Evolutionary conservation across 2,329 filamentous ascomycete genomes (phyloP), one percentile per base, ranked within the genome.

Genomic region (Esteya vermicola): DNA sequence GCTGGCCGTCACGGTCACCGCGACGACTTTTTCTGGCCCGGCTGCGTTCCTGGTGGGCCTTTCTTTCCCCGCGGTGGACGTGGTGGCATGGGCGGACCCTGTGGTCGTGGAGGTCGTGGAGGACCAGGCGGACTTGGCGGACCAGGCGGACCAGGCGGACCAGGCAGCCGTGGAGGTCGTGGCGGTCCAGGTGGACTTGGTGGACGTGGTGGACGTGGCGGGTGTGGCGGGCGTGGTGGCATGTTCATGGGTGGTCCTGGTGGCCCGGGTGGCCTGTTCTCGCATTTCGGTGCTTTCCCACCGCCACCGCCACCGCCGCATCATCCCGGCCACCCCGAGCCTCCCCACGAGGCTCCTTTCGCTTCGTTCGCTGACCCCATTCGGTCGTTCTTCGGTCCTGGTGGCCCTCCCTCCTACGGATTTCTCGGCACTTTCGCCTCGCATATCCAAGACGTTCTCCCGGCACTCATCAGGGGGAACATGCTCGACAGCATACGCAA

Each of bases 151-250:
- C 35, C 18, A n/a, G 46, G 13, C 37, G 41, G 27, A 35, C 39
- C 9, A 39, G 45, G 16, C 43, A 38, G 40, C 26, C 34, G 19
- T 16, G 25, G 27, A 12, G 38, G 51, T 20, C 48, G 33, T 45
- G 48, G 34, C 43, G 35, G 28, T n/a, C n/a, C n/a, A n/a, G n/a
- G 22, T 44, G 35, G 25, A 18, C 35, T 16, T 16, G 46, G 13
- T 38, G 41, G 27, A 35, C 39, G 7, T 40, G 45, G 16, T 43
- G 41, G 40, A 21, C 34, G 19, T 16, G 25, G 27, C n/a, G 38
- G 51, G 18, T 47, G 32, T 46, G 48, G 35, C 43, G 36, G 26
- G 18, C 37, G 16, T 22, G 46, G 14, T 38, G 41, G 27, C 36
- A n/a, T 22, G 19, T 16, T 13, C 13, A 13, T 9, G 27, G 12